A percentile compares a stretch with the other conserved stretches of the same genome.
Evolutionary conservation across 1,284 basidiomycete species (phyloP).

Genomic region (Gomphus sp.): DNA sequence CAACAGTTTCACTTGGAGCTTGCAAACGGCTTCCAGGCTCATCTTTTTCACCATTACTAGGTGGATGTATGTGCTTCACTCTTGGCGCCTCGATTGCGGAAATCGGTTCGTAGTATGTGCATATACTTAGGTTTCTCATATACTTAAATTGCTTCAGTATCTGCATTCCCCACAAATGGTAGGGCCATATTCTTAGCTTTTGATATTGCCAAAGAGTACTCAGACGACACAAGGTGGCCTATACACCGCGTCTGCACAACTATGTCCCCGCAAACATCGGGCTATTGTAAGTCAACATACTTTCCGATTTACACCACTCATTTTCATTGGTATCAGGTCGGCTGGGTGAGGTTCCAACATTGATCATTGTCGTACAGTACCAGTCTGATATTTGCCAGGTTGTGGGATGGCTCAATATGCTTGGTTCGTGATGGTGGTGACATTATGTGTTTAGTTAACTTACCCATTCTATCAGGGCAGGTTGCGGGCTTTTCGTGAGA

Average conservation of each 20-base stretch:
- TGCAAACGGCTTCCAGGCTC: background rate
- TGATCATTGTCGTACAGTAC: too few relatives aligned
- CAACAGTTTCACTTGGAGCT: background rate
- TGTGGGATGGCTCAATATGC: slow-evolving; percentile 82
- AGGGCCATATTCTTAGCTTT: too few relatives aligned
- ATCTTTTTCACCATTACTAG: slow-evolving; percentile 20
- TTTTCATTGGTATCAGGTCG: slow-evolving; percentile 30
- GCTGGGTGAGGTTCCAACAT: slow-evolving; percentile 46
- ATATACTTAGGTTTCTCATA: background rate
- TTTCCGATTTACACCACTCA: slow-evolving; percentile 7
- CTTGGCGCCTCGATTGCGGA: slow-evolving; percentile 71
- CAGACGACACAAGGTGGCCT: slow-evolving; percentile 6
- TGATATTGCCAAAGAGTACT: too few relatives aligned
- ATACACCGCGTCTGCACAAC: slow-evolving; percentile 71
- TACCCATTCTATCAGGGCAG: background rate
- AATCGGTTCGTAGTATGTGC: slow-evolving; percentile 53
- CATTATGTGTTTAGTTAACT: too few relatives aligned
- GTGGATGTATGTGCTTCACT: slow-evolving; percentile 69
- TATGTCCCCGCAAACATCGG: too few relatives aligned
- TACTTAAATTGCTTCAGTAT: background rate
- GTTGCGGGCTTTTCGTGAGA: slow-evolving; percentile 8
- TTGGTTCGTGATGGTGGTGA: slow-evolving; percentile 59
- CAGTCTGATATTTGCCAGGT: slow-evolving; percentile 24
- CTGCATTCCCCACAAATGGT: too few relatives aligned
- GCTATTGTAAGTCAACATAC: slow-evolving; percentile 35